phyloP scores from a whole-genome alignment of 108 stramenopile species.

The Craspedostauros australis region DNA sequence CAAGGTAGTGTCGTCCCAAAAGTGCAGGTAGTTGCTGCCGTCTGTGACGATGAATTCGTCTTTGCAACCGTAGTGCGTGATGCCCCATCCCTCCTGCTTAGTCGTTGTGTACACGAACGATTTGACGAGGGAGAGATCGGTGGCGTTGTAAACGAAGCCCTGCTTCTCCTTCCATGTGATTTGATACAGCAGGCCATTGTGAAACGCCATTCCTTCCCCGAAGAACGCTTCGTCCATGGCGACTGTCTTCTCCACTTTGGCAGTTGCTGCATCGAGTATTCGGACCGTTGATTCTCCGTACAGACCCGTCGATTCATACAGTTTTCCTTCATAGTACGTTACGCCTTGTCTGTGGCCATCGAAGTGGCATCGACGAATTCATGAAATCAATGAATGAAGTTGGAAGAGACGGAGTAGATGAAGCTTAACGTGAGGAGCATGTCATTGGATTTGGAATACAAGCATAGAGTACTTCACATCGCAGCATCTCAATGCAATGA shows the following conservation, averaged over 20 bases:
- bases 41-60: conserved; percentile 76
- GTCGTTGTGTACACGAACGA: conserved; percentile 58
- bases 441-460: too few species aligned
- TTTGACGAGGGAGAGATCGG: conserved; percentile 37
- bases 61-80: conserved; percentile 56
- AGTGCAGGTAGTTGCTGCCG: conserved; percentile 58
- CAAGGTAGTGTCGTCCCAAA: conserved; percentile 70
- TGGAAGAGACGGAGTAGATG: too few species aligned
- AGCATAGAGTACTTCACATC: neutral
- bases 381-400: neutral
- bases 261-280: conserved; percentile 56
- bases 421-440: too few species aligned
- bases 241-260: conserved; percentile 38
- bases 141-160: conserved; percentile 71
- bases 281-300: conserved; percentile 58
- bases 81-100: conserved; percentile 74
- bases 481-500: neutral
- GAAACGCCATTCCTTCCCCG: conserved; percentile 72
- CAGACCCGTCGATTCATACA: conserved; percentile 72
- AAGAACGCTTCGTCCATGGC: conserved; percentile 45
- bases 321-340: conserved; percentile 53
- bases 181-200: conserved; percentile 45
- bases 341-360: conserved; percentile 57
- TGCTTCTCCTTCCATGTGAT: conserved; percentile 64
- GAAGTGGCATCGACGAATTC: neutral